Evolutionary conservation across 352 stramenopile genomes (phyloP).

Genomic region (Globisporangium paddicum): DNA sequence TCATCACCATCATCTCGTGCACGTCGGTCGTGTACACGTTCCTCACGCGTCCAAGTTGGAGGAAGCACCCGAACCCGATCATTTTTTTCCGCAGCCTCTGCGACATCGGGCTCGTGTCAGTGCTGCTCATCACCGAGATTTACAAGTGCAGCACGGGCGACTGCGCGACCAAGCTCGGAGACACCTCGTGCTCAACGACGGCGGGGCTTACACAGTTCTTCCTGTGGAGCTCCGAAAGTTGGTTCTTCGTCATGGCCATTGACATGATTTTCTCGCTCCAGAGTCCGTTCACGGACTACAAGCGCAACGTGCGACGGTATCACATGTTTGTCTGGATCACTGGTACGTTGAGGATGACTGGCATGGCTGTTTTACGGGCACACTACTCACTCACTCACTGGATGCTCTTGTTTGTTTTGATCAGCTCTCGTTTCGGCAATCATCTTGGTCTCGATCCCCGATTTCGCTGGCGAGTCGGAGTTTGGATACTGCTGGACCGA

Average conservation of each 20-base stretch:
- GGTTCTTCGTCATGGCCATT: slow-evolving; percentile 89
- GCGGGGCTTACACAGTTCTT: slow-evolving; percentile 84
- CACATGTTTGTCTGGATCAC: slow-evolving; percentile 81
- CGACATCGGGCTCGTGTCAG: slow-evolving; percentile 73
- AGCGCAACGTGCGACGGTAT: slow-evolving; percentile 78
- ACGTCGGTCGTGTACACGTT: slow-evolving; percentile 77
- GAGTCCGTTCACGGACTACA: slow-evolving; percentile 88
- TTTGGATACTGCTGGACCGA: slow-evolving; percentile 85
- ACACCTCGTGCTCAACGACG: slow-evolving; percentile 50
- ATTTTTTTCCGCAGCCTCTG: slow-evolving; percentile 85
- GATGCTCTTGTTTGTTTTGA: slow-evolving; percentile 5
- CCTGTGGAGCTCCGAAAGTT: slow-evolving; percentile 83
- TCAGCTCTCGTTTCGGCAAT: slow-evolving; percentile 60
- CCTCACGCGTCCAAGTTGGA: slow-evolving; percentile 65
- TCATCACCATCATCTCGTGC: slow-evolving; percentile 77
- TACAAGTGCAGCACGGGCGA: slow-evolving; percentile 66
- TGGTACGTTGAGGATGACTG: slow-evolving; percentile 22
- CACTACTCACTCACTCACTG: neutral
- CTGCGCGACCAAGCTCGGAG: slow-evolving; percentile 31
- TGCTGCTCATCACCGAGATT: slow-evolving; percentile 73
- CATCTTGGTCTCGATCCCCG: slow-evolving; percentile 64
- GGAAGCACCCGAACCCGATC: slow-evolving; percentile 85
- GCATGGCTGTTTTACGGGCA: neutral
- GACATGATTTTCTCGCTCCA: slow-evolving; percentile 83
- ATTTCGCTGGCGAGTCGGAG: slow-evolving; percentile 67